A percentile compares a stretch with the other conserved stretches of the same genome.
Evolutionary conservation across 1,139 yeast species (phyloP).

Genomic region (Suhomyces choctaworum): DNA sequence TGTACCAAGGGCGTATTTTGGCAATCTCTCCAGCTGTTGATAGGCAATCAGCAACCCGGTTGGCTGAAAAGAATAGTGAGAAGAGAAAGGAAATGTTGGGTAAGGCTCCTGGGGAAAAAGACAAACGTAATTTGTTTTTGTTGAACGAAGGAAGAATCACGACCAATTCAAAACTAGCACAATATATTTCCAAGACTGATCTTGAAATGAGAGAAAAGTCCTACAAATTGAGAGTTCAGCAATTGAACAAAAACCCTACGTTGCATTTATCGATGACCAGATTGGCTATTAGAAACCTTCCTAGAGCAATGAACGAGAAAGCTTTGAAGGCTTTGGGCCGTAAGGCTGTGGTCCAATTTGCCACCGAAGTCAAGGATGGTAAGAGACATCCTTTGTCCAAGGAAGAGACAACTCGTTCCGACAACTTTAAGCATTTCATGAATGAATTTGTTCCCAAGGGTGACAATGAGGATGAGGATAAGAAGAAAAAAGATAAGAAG

Average conservation of each 20-base stretch:
- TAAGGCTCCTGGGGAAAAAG: constrained; percentile 75
- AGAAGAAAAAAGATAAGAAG: constrained; percentile 65
- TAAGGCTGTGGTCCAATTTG: constrained; percentile 92
- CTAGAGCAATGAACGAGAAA: constrained; percentile 87
- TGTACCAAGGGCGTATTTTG: constrained; percentile 87
- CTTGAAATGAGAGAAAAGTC: constrained; percentile 88
- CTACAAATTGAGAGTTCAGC: constrained; percentile 81
- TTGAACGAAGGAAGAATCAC: constrained; percentile 94
- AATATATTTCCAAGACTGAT: constrained; percentile 66
- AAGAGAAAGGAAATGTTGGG: constrained; percentile 79
- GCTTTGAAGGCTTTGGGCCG: constrained; percentile 90
- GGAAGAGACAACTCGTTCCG: constrained; percentile 84
- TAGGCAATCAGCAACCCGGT: constrained; percentile 75
- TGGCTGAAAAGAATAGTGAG: constrained; percentile 71
- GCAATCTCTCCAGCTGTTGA: constrained; percentile 84
- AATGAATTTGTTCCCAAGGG: constrained; percentile 29
- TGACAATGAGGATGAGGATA: constrained; percentile 47
- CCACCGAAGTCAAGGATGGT: constrained; percentile 79
- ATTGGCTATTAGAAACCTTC: constrained; percentile 89
- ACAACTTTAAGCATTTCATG: constrained; percentile 53
- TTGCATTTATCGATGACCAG: constrained; percentile 90
- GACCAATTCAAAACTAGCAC: constrained; percentile 76
- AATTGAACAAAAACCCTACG: constrained; percentile 85
- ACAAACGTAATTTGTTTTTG: constrained; percentile 79
- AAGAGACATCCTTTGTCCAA: constrained; percentile 82